Percentiles rank a stretch among this genome's conserved stretches.
Conservation (phyloP, 371 early-diverging fungal species). For the Syncephalastrum racemosum region DNA sequence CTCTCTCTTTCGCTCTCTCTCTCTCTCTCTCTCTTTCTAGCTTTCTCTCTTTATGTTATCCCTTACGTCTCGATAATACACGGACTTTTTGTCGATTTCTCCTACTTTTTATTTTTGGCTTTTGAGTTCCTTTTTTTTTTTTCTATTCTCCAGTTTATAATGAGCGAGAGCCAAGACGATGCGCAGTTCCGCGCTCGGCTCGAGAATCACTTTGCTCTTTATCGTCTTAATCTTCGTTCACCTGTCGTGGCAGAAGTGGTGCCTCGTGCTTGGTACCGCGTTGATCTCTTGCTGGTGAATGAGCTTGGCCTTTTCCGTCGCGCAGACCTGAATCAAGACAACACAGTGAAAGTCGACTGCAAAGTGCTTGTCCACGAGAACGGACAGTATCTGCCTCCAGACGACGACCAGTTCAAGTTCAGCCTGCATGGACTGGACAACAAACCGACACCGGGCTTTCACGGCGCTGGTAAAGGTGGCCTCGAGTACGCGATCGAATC, state of each 20-base stretch:
- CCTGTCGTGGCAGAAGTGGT: constrained; percentile 27
- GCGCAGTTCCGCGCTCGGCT: constrained; percentile 39
- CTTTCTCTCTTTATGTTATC: too few relatives aligned
- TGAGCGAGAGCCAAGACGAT: constrained; percentile 12
- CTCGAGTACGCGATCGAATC: constrained; percentile 40
- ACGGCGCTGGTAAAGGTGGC: constrained; percentile 43
- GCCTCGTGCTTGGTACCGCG: constrained; percentile 37
- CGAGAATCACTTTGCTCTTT: constrained; percentile 46
- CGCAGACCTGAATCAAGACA: constrained; percentile 38
- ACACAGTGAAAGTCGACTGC: constrained; percentile 27
- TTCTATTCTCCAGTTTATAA: too few relatives aligned
- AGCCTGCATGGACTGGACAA: constrained; percentile 8
- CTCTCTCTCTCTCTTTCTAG: too few relatives aligned
- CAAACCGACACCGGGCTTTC: constrained; percentile 31
- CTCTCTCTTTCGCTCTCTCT: too few relatives aligned
- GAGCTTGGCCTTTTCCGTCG: constrained; percentile 44
- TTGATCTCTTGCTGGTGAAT: constrained; percentile 42
- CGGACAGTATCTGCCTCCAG: neutral
- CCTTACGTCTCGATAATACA: too few relatives aligned
- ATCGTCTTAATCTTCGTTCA: constrained; percentile 39
- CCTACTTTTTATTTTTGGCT: too few relatives aligned
- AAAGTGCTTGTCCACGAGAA: constrained; percentile 14
- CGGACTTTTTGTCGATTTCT: too few relatives aligned
- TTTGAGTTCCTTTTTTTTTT: too few relatives aligned
- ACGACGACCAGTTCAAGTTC: constrained; percentile 2